Conservation (phyloP, 148 eudicot species). For the Vaccinium vitisidaea region DNA sequence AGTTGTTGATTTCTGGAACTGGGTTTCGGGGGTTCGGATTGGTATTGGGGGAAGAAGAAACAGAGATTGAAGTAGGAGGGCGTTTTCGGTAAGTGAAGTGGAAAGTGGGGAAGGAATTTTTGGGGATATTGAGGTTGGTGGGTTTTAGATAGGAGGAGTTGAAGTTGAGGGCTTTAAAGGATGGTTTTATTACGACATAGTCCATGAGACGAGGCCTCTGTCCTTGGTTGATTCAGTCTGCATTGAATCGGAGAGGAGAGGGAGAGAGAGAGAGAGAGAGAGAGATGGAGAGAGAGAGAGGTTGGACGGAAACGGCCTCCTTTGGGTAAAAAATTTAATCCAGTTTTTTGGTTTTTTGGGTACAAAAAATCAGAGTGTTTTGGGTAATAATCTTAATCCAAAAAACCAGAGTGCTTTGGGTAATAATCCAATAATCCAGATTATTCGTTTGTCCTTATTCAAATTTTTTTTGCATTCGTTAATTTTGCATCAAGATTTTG, state of each 20-base stretch:
- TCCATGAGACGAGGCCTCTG: slow-evolving; percentile 5
- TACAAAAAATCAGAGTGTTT: no score
- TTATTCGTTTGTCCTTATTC: no score
- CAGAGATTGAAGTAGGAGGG: slow-evolving; percentile 25
- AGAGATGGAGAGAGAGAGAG: no score
- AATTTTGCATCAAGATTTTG: no score
- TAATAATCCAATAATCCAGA: no score
- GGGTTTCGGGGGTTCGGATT: slow-evolving; percentile 17
- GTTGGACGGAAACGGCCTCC: no score
- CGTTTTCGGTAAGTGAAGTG: not conserved
- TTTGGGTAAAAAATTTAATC: no score
- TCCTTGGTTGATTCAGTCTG: not conserved
- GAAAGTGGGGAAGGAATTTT: slow-evolving; percentile 16
- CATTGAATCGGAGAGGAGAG: slow-evolving; percentile 1
- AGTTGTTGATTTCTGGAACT: slow-evolving; percentile 17
- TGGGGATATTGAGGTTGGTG: not conserved
- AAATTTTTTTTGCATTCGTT: no score
- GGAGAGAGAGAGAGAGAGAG: no score
- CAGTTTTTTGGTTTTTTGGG: no score
- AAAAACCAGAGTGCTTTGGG: no score
- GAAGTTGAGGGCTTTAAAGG: not conserved
- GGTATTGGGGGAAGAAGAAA: slow-evolving; percentile 11
- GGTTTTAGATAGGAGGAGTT: not conserved
- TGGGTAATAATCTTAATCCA: no score
- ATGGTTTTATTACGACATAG: slow-evolving; percentile 5